A percentile compares a stretch with the other conserved stretches of the same genome.
Evolutionary conservation across 331 rosid genomes (phyloP).

Genomic region (Rhamnella rubrinervis): DNA sequence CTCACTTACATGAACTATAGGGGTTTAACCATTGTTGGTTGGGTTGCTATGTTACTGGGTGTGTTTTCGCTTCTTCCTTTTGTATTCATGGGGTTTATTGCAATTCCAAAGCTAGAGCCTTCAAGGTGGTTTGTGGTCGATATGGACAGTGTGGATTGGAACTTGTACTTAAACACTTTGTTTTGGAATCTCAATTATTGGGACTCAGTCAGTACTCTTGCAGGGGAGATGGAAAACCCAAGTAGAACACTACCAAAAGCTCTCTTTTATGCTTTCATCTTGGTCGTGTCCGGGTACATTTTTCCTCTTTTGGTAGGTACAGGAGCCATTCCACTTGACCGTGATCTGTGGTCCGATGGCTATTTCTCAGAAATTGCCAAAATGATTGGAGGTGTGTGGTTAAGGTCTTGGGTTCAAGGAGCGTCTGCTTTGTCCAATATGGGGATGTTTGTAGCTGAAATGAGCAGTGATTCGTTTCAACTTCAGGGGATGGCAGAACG

Average conservation of each 20-base stretch:
- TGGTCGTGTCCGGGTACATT: constrained; percentile 47
- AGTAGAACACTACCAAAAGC: constrained; percentile 55
- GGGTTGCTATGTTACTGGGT: constrained; percentile 51
- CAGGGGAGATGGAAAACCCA: constrained; percentile 60
- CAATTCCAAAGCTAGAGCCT: constrained; percentile 47
- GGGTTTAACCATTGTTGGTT: constrained; percentile 58
- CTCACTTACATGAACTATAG: constrained; percentile 65
- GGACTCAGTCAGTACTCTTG: constrained; percentile 63
- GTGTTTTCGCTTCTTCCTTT: constrained; percentile 59
- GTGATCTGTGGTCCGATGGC: constrained; percentile 51
- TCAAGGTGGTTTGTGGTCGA: constrained; percentile 47
- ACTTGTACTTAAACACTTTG: constrained; percentile 53
- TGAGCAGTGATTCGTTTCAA: constrained; percentile 69
- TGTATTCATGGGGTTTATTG: constrained; percentile 49
- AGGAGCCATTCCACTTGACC: constrained; percentile 46
- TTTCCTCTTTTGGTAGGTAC: constrained; percentile 56
- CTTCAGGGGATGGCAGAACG: constrained; percentile 64
- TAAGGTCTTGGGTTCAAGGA: constrained; percentile 51
- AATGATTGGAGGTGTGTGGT: constrained; percentile 54
- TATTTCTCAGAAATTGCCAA: constrained; percentile 54
- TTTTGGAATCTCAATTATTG: constrained; percentile 71
- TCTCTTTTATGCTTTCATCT: constrained; percentile 44
- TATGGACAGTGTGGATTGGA: constrained; percentile 44
- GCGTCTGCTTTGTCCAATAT: constrained; percentile 66
- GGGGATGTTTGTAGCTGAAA: constrained; percentile 71